Base-by-base conservation (phyloP, 75 land plant genomes). In the Selaginella moellendorffii region DNA sequence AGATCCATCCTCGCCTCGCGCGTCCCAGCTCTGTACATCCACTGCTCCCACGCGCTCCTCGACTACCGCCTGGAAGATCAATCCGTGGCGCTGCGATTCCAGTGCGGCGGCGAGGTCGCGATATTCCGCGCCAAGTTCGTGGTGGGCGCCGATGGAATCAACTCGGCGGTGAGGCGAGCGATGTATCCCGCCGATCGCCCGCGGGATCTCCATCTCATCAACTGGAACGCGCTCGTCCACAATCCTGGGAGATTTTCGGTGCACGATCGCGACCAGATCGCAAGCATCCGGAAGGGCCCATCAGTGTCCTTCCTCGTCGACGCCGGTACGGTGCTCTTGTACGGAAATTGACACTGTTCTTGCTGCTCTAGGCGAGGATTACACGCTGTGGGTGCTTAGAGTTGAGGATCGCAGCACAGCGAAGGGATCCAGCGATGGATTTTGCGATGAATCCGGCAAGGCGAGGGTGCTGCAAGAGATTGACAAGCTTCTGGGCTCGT, bases 81-180 rank as follows among this genome's bases (percentile, higher is more conserved):
- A n/a, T n/a, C n/a, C n/a, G n/a, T n/a, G n/a, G n/a, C n/a, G n/a
- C n/a, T n/a, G n/a, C n/a, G n/a, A n/a, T n/a, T n/a, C n/a, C n/a
- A n/a, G n/a, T n/a, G n/a, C n/a, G n/a, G n/a, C n/a, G n/a, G n/a
- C n/a, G n/a, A n/a, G n/a, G n/a, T n/a, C n/a, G n/a, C n/a, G n/a
- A n/a, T n/a, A n/a, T n/a, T n/a, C n/a, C 29, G 51, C 8, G 72
- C 74, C 2, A 74, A 71, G 28, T 30, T 74, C 28, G 26, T 74
- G 10, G 56, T 74, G 1, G 76, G 76, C 2, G 74, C 76, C 10
- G 76, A 74, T 72, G 76, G 76, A 19, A 29, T 74, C 26, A 42
- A 66, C 68, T 74, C 76, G 23, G 1, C 8, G 24, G 68, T 74
- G 56, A 74, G 74, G 30, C 63, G 64, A 26, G 51, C 30, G 42